Percentiles rank a stretch among this genome's conserved stretches.
These are phyloP conservation scores for Pichia heedii DNA, from an alignment of 805 yeast species.

Conservation along the genomic window DNA sequence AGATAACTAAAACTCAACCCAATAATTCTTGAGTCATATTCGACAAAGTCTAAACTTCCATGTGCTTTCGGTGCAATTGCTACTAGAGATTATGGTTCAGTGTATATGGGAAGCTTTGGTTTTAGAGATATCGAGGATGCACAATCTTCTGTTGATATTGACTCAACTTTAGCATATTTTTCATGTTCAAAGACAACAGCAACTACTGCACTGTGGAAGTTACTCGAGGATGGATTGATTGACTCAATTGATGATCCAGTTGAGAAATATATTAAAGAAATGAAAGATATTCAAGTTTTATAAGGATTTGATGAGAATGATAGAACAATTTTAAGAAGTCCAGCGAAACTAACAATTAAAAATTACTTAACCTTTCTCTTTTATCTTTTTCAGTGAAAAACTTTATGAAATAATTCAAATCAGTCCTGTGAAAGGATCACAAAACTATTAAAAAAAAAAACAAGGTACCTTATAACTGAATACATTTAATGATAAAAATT, in stretches of 20 bases:
- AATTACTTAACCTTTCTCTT: conserved; percentile 4
- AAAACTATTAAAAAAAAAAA: no score
- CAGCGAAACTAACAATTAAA: conserved; percentile 2
- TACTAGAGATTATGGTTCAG: conserved; percentile 3
- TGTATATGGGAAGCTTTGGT: conserved; percentile 1
- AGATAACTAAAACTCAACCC: conserved; percentile 19
- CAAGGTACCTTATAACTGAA: no score
- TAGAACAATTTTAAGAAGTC: neutral
- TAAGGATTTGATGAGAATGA: conserved; percentile 1
- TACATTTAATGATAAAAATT: no score
- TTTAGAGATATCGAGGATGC: neutral
- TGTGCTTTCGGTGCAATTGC: conserved; percentile 4
- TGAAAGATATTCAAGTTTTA: neutral
- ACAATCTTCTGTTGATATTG: neutral
- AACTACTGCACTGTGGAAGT: conserved; percentile 3
- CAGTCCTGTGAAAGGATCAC: no score
- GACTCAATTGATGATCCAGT: conserved; percentile 6
- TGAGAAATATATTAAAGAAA: conserved; percentile 2
- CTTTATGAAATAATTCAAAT: no score
- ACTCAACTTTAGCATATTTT: conserved; percentile 4
- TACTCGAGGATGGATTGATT: conserved; percentile 4
- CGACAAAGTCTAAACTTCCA: neutral
- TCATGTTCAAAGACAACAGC: conserved; percentile 6
- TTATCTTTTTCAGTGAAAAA: conserved; percentile 2
- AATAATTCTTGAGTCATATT: neutral